These are phyloP conservation scores for Huntiella bhutanensis DNA, from an alignment of 2,329 filamentous ascomycete species.

Conservation along the genomic window DNA sequence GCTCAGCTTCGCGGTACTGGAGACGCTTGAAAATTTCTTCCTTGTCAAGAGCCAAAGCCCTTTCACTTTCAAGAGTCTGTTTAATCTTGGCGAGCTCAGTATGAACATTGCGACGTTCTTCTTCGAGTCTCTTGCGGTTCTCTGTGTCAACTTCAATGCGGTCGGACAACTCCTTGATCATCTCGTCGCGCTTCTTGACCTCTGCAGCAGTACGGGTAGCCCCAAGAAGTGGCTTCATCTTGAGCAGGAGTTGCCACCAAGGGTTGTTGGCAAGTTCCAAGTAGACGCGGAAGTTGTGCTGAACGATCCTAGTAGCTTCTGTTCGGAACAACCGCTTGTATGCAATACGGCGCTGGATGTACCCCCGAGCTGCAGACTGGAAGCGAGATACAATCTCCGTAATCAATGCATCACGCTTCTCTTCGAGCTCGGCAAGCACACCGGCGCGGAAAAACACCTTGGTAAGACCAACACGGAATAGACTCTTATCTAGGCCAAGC, in stretches of 20 bases:
- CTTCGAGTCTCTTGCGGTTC: slow-evolving; percentile 65
- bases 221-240: slow-evolving; percentile 88
- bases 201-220: slow-evolving; percentile 81
- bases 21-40: slow-evolving; percentile 98
- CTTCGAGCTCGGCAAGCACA: slow-evolving; percentile 89
- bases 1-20: slow-evolving; percentile 73
- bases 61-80: slow-evolving; percentile 85
- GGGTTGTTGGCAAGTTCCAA: slow-evolving; percentile 77
- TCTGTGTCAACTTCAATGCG: slow-evolving; percentile 62
- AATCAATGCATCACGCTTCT: slow-evolving; percentile 81
- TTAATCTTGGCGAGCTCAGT: slow-evolving; percentile 77
- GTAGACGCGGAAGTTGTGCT: slow-evolving; percentile 85
- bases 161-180: slow-evolving; percentile 70
- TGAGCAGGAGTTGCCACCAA: slow-evolving; percentile 91
- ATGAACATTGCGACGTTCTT: slow-evolving; percentile 75
- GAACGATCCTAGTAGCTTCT: slow-evolving; percentile 86
- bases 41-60: slow-evolving; percentile 88
- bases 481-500: slow-evolving; percentile 62
- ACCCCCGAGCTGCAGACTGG: slow-evolving; percentile 80
- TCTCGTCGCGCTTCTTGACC: slow-evolving; percentile 85
- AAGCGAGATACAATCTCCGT: slow-evolving; percentile 86
- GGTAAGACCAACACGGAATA: slow-evolving; percentile 84
- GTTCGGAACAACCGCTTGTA: slow-evolving; percentile 89
- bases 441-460: slow-evolving; percentile 98
- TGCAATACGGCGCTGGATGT: slow-evolving; percentile 68